Base-by-base conservation (phyloP, 2,329 filamentous ascomycete species). In the Hypoxylon sp. region DNA sequence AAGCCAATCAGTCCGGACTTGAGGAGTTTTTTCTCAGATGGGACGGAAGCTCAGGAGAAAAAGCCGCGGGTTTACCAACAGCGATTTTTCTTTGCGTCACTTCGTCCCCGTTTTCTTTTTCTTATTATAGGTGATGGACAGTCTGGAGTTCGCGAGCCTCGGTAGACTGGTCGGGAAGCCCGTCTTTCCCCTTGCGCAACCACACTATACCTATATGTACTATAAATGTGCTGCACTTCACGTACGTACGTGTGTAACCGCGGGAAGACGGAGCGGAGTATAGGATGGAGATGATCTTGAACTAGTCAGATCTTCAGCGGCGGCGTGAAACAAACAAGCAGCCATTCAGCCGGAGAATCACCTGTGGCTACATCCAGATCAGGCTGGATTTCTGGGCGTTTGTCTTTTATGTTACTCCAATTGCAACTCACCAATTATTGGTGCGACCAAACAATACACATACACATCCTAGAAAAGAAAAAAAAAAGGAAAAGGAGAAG, bases 331-430 rank as follows among this genome's bases (percentile, higher is more conserved):
- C 47, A 57, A 29, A 19, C 19, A 11, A 55, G 19, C n/a, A n/a
- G 47, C 31, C 51, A 37, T 58, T 68, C 65, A 64, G 57, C 65
- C 60, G 65, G 39, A 55, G 29, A 10, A 14, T 31, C 39, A 55
- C 55, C n/a, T 63, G 64, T 50, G 59, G 64, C 63, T 62, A 66
- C 52, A 59, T 47, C 52, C n/a, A 35, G 48, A 54, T 59, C 59
- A 29, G 59, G 54, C 64, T 48, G 26, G 59, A 52, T 35, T 46
- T 44, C 47, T 59, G 39, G 54, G 44, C 55, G 55, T 50, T 55
- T 17, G 29, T 31, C 17, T 19, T n/a, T 44, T 39, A 48, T 39
- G 37, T 13, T 31, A 54, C 51, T 44, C 31, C 48, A 51, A 51
- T 51, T 37, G 31, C 31, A 37, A 33, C 37, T 63, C 54, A 59